Conservation (phyloP, 495 filamentous ascomycete genomes). For the Friedmanniomyces simplex region DNA sequence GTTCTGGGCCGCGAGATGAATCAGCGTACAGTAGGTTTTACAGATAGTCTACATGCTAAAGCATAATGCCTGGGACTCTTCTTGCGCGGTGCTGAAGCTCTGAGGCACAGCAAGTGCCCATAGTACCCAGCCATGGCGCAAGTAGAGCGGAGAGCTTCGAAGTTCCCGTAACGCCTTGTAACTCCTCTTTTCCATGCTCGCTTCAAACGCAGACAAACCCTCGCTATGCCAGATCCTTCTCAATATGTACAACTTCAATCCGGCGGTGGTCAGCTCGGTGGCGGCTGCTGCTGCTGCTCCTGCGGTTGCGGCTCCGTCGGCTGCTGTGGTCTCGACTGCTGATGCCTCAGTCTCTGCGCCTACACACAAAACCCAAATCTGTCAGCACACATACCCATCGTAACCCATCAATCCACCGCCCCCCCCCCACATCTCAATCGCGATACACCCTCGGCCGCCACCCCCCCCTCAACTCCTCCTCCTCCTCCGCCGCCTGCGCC, state of each 20-base stretch:
- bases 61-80: no score
- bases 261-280: slow-evolving; percentile 4
- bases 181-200: neutral
- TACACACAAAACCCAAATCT: neutral
- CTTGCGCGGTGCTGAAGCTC: no score
- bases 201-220: slow-evolving; percentile 3
- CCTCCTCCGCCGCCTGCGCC: slow-evolving; percentile 40
- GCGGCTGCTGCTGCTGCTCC: neutral
- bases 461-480: slow-evolving; percentile 66
- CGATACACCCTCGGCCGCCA: slow-evolving; percentile 95
- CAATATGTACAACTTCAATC: neutral
- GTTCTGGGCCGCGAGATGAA: no score
- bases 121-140: neutral
- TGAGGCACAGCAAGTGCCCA: no score
- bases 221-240: slow-evolving; percentile 9
- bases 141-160: slow-evolving; percentile 11
- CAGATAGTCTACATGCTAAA: no score
- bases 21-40: no score
- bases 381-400: slow-evolving; percentile 15
- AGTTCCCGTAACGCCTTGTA: neutral
- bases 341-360: slow-evolving; percentile 15
- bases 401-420: neutral
- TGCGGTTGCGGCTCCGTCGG: neutral
- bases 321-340: neutral
- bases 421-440: slow-evolving; percentile 42